Conservation (phyloP, 805 yeast species). For the Candida golubevii region DNA sequence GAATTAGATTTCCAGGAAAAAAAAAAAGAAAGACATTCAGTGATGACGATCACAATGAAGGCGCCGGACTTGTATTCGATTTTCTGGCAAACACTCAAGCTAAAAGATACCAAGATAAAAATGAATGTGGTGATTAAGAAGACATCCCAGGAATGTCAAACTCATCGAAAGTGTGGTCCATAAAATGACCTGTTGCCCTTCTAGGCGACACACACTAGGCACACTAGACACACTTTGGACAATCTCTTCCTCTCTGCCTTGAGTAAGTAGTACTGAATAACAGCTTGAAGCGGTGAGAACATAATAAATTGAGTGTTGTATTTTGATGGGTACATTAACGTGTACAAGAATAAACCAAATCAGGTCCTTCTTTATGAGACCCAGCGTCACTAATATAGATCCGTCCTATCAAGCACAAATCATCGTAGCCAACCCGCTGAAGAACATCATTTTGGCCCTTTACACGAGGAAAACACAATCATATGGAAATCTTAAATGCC, state of each 20-base stretch:
- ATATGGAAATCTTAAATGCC: constrained; percentile 21
- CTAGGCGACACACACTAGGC: too few relatives aligned
- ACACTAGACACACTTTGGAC: background rate
- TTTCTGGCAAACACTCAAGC: background rate
- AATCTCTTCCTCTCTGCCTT: constrained; percentile 1
- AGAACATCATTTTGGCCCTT: constrained; percentile 23
- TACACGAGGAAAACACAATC: constrained; percentile 23
- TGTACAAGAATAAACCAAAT: constrained; percentile 3
- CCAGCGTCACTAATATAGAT: constrained; percentile 21
- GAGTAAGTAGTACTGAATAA: constrained; percentile 1
- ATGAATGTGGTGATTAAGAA: constrained; percentile 3
- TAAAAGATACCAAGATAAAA: constrained; percentile 3
- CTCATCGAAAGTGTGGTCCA: constrained; percentile 3
- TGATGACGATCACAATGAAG: constrained; percentile 3
- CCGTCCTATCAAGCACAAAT: constrained; percentile 23
- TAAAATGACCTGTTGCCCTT: background rate
- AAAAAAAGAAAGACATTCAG: constrained; percentile 12
- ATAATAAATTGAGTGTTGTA: background rate
- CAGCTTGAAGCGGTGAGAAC: constrained; percentile 1
- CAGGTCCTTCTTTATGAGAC: constrained; percentile 1
- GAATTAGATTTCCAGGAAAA: constrained; percentile 13
- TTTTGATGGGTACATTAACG: too few relatives aligned
- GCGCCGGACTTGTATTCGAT: constrained; percentile 2
- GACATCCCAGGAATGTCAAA: constrained; percentile 1
- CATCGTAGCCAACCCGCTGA: constrained; percentile 26